Conservation (phyloP, 2,329 filamentous ascomycete genomes). For the Colletotrichum zoysiae region DNA sequence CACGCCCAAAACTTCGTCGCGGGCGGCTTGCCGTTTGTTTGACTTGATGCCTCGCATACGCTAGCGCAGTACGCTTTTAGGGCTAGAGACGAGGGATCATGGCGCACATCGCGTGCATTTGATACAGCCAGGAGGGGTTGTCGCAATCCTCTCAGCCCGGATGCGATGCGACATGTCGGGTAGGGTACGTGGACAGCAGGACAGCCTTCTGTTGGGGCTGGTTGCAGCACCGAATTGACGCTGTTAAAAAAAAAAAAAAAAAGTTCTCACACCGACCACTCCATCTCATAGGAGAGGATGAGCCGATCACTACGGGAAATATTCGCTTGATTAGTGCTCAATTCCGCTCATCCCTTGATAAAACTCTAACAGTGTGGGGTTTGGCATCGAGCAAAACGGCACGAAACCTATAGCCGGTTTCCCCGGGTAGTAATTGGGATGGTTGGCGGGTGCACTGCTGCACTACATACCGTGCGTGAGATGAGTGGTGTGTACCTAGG, state of each 20-base stretch:
- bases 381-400: constrained; percentile 6
- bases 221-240: background rate
- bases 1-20: background rate
- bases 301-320: background rate
- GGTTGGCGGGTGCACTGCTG: background rate
- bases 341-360: constrained; percentile 1
- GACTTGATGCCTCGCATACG: constrained; percentile 10
- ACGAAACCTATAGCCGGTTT: constrained; percentile 8
- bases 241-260: too few relatives aligned
- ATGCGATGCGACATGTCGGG: background rate
- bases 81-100: constrained; percentile 2
- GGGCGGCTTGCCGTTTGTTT: background rate
- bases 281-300: background rate
- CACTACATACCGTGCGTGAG: background rate
- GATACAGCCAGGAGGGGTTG: background rate
- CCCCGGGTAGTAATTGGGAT: constrained; percentile 7
- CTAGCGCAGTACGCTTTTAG: background rate
- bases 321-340: background rate
- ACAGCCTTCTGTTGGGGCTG: background rate
- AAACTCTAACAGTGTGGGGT: background rate
- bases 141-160: background rate
- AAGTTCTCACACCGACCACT: background rate
- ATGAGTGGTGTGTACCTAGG: background rate
- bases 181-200: background rate
- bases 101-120: background rate